Conservation (phyloP, 495 filamentous ascomycete genomes). For the Trichocladium uniseriatum region DNA sequence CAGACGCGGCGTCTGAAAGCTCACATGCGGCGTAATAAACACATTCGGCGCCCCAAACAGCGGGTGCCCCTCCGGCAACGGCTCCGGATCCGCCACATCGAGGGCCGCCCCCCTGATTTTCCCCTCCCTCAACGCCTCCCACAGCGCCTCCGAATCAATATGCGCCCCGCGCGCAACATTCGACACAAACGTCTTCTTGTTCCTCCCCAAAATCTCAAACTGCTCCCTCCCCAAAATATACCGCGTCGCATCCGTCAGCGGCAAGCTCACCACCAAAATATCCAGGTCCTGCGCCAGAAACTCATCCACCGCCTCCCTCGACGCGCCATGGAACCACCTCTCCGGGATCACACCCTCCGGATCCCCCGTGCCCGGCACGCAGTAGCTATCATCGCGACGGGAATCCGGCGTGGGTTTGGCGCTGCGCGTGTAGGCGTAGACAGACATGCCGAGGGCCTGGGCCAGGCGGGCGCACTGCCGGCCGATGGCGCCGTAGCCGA, state of each 20-base stretch:
- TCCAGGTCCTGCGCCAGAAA: conserved; percentile 67
- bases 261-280: conserved; percentile 63
- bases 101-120: conserved; percentile 63
- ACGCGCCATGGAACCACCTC: conserved; percentile 63
- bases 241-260: conserved; percentile 58
- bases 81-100: conserved; percentile 84
- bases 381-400: conserved; percentile 55
- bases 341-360: conserved; percentile 59
- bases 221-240: conserved; percentile 55
- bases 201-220: conserved; percentile 52
- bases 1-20: conserved; percentile 52
- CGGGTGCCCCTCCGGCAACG: conserved; percentile 57
- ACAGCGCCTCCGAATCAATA: conserved; percentile 58
- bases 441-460: conserved; percentile 65
- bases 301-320: conserved; percentile 47
- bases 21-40: conserved; percentile 72
- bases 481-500: conserved; percentile 44
- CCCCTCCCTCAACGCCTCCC: conserved; percentile 49
- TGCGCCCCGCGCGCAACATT: conserved; percentile 71
- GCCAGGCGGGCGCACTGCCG: conserved; percentile 63
- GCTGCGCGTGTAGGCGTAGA: conserved; percentile 71
- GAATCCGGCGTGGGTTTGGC: conserved; percentile 45
- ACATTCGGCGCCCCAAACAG: conserved; percentile 69
- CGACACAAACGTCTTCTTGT: conserved; percentile 52
- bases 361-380: conserved; percentile 69